Conservation (phyloP, 2,329 filamentous ascomycete genomes). For the Cercospora sp. region DNA sequence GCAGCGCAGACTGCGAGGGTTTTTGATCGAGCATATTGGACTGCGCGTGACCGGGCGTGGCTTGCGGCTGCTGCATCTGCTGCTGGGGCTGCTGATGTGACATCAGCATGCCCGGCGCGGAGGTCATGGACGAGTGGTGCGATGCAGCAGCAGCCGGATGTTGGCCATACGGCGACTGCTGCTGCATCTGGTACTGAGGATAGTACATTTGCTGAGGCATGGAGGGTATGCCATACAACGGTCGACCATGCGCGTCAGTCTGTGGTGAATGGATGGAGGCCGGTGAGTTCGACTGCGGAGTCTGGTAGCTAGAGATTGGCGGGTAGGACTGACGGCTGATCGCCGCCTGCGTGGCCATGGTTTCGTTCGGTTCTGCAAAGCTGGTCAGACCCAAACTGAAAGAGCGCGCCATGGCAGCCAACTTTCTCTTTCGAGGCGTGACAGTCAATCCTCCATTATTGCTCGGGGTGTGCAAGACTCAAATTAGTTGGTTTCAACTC, state of each 20-base stretch:
- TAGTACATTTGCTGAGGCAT: slow-evolving; percentile 85
- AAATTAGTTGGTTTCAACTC: slow-evolving; percentile 45
- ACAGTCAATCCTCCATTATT: slow-evolving; percentile 15
- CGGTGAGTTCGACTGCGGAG: slow-evolving; percentile 91
- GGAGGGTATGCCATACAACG: slow-evolving; percentile 83
- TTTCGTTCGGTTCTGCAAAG: slow-evolving; percentile 68
- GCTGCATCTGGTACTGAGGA: slow-evolving; percentile 50
- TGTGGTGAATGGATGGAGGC: slow-evolving; percentile 89
- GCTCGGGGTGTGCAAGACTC: slow-evolving; percentile 22
- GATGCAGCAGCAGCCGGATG: slow-evolving; percentile 49
- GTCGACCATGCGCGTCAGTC: slow-evolving; percentile 81
- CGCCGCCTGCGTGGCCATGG: slow-evolving; percentile 64
- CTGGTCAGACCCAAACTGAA: slow-evolving; percentile 51
- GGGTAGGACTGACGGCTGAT: slow-evolving; percentile 72
- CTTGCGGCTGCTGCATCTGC: slow-evolving; percentile 29
- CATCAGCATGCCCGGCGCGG: slow-evolving; percentile 54
- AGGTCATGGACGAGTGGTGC: slow-evolving; percentile 56
- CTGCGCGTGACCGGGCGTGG: slow-evolving; percentile 31
- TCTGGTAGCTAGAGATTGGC: slow-evolving; percentile 77
- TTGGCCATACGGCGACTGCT: slow-evolving; percentile 58
- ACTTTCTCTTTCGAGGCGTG: slow-evolving; percentile 9
- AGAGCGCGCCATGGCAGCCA: slow-evolving; percentile 26
- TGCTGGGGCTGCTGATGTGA: slow-evolving; percentile 50
- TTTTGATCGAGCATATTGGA: slow-evolving; percentile 31
- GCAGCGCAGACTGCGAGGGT: slow-evolving; percentile 30